phyloP scores from a whole-genome alignment of 768 basidiomycete species.

The Russula brevipes region DNA sequence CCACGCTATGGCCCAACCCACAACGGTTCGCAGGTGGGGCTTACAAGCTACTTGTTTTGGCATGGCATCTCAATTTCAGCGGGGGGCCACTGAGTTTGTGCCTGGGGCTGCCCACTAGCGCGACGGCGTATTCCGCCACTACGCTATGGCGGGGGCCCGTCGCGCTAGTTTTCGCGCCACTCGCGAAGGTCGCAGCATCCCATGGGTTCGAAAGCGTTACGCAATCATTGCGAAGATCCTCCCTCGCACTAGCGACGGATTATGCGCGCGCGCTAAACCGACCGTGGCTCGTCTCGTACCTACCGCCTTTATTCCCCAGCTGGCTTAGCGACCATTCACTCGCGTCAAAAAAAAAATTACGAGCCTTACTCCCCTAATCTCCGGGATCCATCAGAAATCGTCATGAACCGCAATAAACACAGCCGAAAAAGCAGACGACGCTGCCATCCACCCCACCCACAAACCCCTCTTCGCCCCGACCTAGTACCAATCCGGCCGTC shows the following conservation, averaged over 20 bases:
- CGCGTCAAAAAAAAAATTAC: background rate
- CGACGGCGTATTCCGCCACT: background rate
- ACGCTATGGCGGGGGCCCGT: background rate
- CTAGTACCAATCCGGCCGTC: background rate
- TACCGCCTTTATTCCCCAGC: slow-evolving; percentile 16
- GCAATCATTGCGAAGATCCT: slow-evolving; percentile 3
- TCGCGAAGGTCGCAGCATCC: background rate
- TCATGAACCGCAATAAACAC: background rate
- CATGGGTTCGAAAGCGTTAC: background rate
- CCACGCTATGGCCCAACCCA: background rate
- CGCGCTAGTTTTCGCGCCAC: slow-evolving; percentile 1
- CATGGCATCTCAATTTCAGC: background rate
- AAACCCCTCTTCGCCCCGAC: background rate
- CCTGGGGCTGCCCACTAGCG: background rate
- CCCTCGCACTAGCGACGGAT: background rate
- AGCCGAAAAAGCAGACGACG: background rate
- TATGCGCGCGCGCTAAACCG: background rate
- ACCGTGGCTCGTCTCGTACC: background rate
- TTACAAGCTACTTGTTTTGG: background rate
- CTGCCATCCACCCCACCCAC: background rate
- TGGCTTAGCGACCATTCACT: slow-evolving; percentile 1
- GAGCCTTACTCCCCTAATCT: background rate
- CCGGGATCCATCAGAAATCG: background rate
- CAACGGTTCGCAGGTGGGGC: too few relatives aligned
- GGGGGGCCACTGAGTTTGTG: slow-evolving; percentile 3